These are phyloP conservation scores for Myrmaecium sp. DNA, from an alignment of 2,329 filamentous ascomycete genomes.

Conservation along the genomic window DNA sequence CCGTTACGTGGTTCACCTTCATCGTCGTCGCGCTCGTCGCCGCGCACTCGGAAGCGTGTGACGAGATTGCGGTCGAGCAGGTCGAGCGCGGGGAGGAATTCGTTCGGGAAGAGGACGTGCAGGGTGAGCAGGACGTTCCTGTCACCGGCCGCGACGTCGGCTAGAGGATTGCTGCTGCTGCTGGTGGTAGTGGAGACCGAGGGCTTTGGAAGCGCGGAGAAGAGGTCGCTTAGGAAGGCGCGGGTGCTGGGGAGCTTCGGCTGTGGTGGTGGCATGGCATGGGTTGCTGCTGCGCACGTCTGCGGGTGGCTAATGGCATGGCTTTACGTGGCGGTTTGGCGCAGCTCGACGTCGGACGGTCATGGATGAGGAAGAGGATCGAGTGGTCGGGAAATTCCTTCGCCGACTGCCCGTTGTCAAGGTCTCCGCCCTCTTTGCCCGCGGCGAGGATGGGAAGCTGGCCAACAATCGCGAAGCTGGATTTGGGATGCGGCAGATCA, in stretches of 20 bases:
- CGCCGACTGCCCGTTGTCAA: no score
- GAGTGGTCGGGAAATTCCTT: no score
- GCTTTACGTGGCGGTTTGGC: no score
- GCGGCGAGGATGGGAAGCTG: no score
- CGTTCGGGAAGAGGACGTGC: slow-evolving; percentile 68
- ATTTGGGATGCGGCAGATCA: no score
- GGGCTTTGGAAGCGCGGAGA: slow-evolving; percentile 11
- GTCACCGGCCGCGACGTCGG: slow-evolving; percentile 9
- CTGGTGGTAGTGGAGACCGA: neutral
- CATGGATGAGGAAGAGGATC: no score
- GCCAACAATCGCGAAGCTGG: no score
- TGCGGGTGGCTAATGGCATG: no score
- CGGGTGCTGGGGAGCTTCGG: slow-evolving; percentile 13
- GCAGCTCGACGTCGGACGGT: no score
- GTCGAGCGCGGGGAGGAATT: slow-evolving; percentile 72
- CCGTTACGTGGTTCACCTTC: neutral
- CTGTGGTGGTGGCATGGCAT: no score
- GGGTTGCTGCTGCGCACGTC: no score
- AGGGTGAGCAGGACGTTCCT: slow-evolving; percentile 51
- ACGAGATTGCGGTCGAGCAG: slow-evolving; percentile 67
- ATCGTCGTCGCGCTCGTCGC: neutral
- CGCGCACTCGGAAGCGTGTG: slow-evolving; percentile 26
- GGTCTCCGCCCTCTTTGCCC: no score
- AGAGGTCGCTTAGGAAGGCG: slow-evolving; percentile 16
- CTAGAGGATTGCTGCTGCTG: slow-evolving; percentile 16